A percentile compares a stretch with the other conserved stretches of the same genome.
phyloP scores from a whole-genome alignment of 495 filamentous ascomycete genomes.

The Hypoxylon lienhwacheense region DNA sequence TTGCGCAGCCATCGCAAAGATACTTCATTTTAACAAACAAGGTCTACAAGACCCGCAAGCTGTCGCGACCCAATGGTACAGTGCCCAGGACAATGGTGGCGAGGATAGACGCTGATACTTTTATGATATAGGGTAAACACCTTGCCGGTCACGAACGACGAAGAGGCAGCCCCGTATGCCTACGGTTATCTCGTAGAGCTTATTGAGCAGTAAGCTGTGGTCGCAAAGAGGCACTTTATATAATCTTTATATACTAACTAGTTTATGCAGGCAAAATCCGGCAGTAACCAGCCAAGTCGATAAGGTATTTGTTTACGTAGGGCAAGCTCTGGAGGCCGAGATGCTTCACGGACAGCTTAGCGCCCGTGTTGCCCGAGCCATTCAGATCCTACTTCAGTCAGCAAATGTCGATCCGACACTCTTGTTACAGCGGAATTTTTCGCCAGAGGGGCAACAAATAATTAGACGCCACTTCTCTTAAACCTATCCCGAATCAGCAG shows the following conservation, averaged over 20 bases:
- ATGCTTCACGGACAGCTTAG: slow-evolving; percentile 83
- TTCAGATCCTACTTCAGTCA: slow-evolving; percentile 69
- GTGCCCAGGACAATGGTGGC: neutral
- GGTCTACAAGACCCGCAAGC: slow-evolving; percentile 73
- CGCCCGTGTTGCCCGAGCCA: slow-evolving; percentile 68
- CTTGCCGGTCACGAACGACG: slow-evolving; percentile 89
- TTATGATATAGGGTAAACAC: slow-evolving; percentile 60
- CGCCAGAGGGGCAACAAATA: slow-evolving; percentile 72
- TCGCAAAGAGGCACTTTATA: neutral
- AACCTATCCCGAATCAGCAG: slow-evolving; percentile 2
- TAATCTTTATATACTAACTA: slow-evolving; percentile 9
- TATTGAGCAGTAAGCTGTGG: slow-evolving; percentile 84
- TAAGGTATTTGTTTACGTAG: slow-evolving; percentile 80
- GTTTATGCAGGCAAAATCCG: slow-evolving; percentile 72
- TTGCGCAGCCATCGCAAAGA: slow-evolving; percentile 94
- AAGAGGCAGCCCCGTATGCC: slow-evolving; percentile 95
- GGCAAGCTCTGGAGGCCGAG: slow-evolving; percentile 84
- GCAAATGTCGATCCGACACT: slow-evolving; percentile 71
- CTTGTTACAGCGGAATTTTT: slow-evolving; percentile 64
- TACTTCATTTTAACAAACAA: slow-evolving; percentile 80
- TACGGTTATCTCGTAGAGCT: slow-evolving; percentile 89
- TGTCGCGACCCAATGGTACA: slow-evolving; percentile 74
- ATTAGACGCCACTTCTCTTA: slow-evolving; percentile 72
- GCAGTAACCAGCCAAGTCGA: slow-evolving; percentile 72
- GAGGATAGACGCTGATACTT: slow-evolving; percentile 3